Evolutionary conservation across 805 yeast species (phyloP).

Genomic region (Candida tammaniensis): DNA sequence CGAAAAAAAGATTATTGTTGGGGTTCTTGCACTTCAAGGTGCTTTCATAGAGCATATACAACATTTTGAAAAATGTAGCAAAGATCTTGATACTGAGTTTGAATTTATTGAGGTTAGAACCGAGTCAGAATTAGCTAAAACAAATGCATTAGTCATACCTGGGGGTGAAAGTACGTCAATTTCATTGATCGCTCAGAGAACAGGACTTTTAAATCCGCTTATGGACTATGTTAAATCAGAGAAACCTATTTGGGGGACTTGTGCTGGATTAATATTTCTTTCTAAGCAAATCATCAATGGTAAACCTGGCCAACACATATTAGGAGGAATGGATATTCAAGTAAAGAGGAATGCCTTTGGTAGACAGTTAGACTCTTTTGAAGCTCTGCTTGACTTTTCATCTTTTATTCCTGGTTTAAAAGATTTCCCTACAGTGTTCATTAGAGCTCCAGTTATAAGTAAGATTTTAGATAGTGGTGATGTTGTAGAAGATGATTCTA

Average conservation of each 20-base stretch:
- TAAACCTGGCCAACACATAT: slow-evolving; percentile 49
- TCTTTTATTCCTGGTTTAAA: slow-evolving; percentile 40
- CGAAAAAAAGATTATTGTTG: slow-evolving; percentile 33
- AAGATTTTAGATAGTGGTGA: slow-evolving; percentile 13
- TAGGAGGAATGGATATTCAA: slow-evolving; percentile 63
- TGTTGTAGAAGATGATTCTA: slow-evolving; percentile 1
- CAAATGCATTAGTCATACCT: slow-evolving; percentile 66
- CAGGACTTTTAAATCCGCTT: slow-evolving; percentile 55
- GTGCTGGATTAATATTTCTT: slow-evolving; percentile 76
- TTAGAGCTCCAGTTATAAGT: slow-evolving; percentile 73
- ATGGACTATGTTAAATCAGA: slow-evolving; percentile 46
- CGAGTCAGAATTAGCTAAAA: slow-evolving; percentile 42
- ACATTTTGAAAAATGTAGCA: slow-evolving; percentile 39
- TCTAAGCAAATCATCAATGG: slow-evolving; percentile 54
- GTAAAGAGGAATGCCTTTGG: slow-evolving; percentile 79
- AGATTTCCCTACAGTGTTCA: slow-evolving; percentile 53
- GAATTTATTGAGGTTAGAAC: slow-evolving; percentile 50
- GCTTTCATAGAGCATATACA: slow-evolving; percentile 69
- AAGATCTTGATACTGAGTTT: slow-evolving; percentile 19
- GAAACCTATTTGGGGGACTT: slow-evolving; percentile 79
- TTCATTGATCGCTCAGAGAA: slow-evolving; percentile 66
- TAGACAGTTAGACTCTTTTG: slow-evolving; percentile 68
- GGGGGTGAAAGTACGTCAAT: slow-evolving; percentile 73
- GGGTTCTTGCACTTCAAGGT: slow-evolving; percentile 78
- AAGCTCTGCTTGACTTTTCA: slow-evolving; percentile 41